Evolutionary conservation across 2,329 filamentous ascomycete genomes (phyloP).

Genomic region (Ophiostoma tasmaniense): DNA sequence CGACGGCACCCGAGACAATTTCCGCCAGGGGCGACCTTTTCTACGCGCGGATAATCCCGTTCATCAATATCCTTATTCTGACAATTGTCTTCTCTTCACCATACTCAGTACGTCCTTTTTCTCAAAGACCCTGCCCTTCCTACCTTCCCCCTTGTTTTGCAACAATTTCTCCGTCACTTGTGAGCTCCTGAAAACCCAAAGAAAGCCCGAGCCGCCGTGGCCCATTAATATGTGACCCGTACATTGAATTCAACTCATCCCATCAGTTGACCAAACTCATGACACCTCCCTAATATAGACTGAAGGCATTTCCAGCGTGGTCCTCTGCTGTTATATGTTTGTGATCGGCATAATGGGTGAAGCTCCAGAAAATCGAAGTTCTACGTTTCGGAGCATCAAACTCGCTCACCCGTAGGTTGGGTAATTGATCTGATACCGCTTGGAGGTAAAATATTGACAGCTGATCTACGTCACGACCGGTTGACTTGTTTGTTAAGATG

Average conservation of each 20-base stretch:
- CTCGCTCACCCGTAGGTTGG: not conserved
- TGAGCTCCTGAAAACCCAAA: not conserved
- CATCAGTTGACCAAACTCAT: not conserved
- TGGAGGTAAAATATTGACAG: not conserved
- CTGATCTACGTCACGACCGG: not conserved
- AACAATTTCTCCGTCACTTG: not conserved
- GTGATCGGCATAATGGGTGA: not conserved
- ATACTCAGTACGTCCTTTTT: not conserved
- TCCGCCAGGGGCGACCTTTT: not conserved
- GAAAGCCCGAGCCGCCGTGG: not conserved
- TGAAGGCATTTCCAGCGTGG: not conserved
- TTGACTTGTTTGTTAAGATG: not conserved
- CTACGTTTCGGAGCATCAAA: conserved; percentile 1
- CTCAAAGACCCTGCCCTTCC: not conserved
- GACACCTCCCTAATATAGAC: not conserved
- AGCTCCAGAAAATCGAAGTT: not conserved
- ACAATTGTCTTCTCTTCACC: not conserved
- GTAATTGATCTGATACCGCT: not conserved
- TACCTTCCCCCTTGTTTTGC: not conserved
- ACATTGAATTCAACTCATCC: not conserved
- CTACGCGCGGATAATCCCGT: not conserved
- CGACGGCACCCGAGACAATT: not conserved
- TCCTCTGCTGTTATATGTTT: not conserved
- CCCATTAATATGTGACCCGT: not conserved
- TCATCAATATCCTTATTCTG: not conserved